phyloP scores from a whole-genome alignment of 805 yeast genomes.

The Ogataea saltuana region DNA sequence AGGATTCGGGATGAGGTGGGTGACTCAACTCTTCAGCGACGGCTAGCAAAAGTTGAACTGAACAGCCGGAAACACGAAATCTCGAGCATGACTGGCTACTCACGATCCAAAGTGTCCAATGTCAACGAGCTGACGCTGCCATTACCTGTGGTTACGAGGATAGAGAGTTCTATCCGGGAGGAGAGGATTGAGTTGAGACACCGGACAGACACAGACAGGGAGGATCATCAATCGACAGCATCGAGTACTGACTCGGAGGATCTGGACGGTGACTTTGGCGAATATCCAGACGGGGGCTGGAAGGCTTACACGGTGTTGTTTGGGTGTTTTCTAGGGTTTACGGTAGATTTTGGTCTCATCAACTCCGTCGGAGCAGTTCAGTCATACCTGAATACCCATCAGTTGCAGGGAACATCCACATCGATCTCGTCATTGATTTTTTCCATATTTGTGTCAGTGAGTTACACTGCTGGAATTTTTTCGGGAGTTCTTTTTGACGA shows the following conservation, averaged over 20 bases:
- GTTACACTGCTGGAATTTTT: constrained; percentile 49
- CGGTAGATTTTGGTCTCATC: constrained; percentile 54
- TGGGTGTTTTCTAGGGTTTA: constrained; percentile 59
- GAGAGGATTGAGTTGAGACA: constrained; percentile 12
- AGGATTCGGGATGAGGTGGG: too few relatives aligned
- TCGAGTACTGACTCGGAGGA: constrained; percentile 8
- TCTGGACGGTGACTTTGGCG: constrained; percentile 22
- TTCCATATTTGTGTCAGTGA: constrained; percentile 52
- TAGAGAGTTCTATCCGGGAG: constrained; percentile 1
- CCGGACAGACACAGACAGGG: constrained; percentile 1
- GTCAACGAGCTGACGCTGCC: constrained; percentile 1
- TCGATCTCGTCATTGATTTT: constrained; percentile 65
- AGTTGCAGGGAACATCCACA: constrained; percentile 45
- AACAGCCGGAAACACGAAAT: too few relatives aligned
- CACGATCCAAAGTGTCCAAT: neutral
- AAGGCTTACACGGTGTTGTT: constrained; percentile 56
- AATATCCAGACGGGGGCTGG: constrained; percentile 61
- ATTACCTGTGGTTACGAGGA: constrained; percentile 2
- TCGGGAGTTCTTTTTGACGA: constrained; percentile 61
- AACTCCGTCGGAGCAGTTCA: constrained; percentile 65
- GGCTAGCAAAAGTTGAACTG: too few relatives aligned
- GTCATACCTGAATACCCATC: constrained; percentile 57
- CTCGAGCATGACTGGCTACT: neutral
- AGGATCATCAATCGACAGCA: neutral
- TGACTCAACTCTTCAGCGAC: too few relatives aligned